Evolutionary conservation across 2,329 filamentous ascomycete species (phyloP).

Genomic region (Neophaeococcomyces mojaviensis): DNA sequence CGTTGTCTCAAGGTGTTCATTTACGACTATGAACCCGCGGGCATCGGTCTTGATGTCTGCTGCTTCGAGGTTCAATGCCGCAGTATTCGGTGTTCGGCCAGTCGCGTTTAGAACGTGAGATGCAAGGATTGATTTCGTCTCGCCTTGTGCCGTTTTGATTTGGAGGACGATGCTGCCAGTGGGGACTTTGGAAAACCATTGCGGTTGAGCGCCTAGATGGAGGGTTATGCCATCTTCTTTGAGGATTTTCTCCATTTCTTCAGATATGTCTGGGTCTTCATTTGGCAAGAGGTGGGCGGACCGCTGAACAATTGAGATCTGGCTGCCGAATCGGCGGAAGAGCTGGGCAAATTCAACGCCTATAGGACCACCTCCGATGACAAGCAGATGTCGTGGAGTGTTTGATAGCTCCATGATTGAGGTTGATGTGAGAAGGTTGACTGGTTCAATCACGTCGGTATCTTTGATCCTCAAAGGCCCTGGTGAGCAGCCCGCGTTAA

Average conservation of each 20-base stretch:
- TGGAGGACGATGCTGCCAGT: slow-evolving; percentile 22
- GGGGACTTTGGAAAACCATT: slow-evolving; percentile 23
- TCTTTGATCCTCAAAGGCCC: slow-evolving; percentile 16
- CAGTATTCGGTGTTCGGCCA: slow-evolving; percentile 45
- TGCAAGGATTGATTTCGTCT: slow-evolving; percentile 24
- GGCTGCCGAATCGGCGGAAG: slow-evolving; percentile 43
- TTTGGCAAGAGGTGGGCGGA: slow-evolving; percentile 36
- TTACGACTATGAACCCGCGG: slow-evolving; percentile 39
- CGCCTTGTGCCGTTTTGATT: slow-evolving; percentile 17
- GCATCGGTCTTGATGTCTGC: slow-evolving; percentile 36
- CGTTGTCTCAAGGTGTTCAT: slow-evolving; percentile 40
- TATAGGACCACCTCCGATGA: slow-evolving; percentile 48
- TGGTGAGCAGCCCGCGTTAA: slow-evolving; percentile 22
- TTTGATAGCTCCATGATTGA: slow-evolving; percentile 22
- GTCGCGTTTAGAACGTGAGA: slow-evolving; percentile 46
- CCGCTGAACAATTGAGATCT: slow-evolving; percentile 44
- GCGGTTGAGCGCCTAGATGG: slow-evolving; percentile 30
- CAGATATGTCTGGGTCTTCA: slow-evolving; percentile 45
- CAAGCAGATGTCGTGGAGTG: slow-evolving; percentile 40
- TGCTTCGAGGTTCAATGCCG: slow-evolving; percentile 35
- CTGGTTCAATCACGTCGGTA: slow-evolving; percentile 13
- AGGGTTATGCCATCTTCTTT: slow-evolving; percentile 41
- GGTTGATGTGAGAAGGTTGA: slow-evolving; percentile 19
- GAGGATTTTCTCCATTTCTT: slow-evolving; percentile 37
- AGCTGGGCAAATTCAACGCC: slow-evolving; percentile 50